Conservation (phyloP, 176 grass and related monocot genomes). For the Musa itinerans region DNA sequence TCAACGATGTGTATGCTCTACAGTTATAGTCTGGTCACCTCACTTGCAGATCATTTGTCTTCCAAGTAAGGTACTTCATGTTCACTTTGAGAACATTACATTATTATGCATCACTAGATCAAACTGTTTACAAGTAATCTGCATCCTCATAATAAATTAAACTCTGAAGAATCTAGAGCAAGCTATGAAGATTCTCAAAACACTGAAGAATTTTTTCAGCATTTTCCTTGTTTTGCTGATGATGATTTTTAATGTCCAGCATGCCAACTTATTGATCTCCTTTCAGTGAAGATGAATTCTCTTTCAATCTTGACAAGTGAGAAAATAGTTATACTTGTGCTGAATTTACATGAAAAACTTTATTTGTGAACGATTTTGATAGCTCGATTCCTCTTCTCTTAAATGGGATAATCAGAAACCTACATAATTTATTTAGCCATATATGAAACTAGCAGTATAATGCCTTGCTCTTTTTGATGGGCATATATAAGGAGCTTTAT, state of each 20-base stretch:
- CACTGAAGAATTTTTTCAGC: conserved; percentile 27
- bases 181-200: conserved; percentile 36
- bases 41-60: conserved; percentile 54
- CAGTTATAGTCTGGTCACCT: conserved; percentile 18
- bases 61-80: conserved; percentile 52
- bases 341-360: conserved; percentile 62
- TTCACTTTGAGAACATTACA: conserved; percentile 68
- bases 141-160: conserved; percentile 44
- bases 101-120: conserved; percentile 42
- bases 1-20: conserved; percentile 34
- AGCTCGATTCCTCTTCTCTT: conserved; percentile 55
- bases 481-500: conserved; percentile 55
- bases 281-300: conserved; percentile 52
- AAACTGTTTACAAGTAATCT: conserved; percentile 30
- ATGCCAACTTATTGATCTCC: conserved; percentile 57
- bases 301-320: conserved; percentile 59
- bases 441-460: conserved; percentile 52
- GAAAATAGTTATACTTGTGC: conserved; percentile 40
- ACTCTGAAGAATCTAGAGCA: conserved; percentile 43
- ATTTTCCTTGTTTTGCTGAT: conserved; percentile 1
- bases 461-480: conserved; percentile 50
- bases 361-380: conserved; percentile 46
- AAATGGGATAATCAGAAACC: conserved; percentile 56
- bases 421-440: conserved; percentile 69
- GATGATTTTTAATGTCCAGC: not conserved